phyloP scores from a whole-genome alignment of 257 asterid species.

The Solanum ossicruentum region DNA sequence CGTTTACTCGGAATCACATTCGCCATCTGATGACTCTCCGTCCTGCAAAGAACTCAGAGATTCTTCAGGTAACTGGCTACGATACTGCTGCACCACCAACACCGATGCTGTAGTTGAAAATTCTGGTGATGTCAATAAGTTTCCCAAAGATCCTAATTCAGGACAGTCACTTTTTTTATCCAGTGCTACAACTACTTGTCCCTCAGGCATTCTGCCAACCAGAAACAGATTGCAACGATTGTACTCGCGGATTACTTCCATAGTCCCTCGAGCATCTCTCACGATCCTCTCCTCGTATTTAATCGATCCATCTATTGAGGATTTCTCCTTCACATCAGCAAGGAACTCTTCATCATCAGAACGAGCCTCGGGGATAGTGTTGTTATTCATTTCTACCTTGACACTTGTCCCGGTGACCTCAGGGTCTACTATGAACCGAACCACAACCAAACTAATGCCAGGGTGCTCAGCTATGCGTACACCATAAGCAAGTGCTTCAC shows the following conservation, averaged over 20 bases:
- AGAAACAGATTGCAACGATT: conserved; percentile 20
- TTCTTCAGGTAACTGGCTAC: conserved; percentile 5
- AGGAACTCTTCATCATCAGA: conserved; percentile 19
- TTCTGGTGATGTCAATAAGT: conserved; percentile 13
- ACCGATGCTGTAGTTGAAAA: conserved; percentile 23
- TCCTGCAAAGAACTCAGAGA: conserved; percentile 8
- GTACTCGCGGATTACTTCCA: background rate
- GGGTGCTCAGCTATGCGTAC: conserved; percentile 49
- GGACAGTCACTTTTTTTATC: conserved; percentile 20
- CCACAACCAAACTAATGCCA: conserved; percentile 24
- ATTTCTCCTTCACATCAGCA: conserved; percentile 9
- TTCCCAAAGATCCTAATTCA: conserved; percentile 30
- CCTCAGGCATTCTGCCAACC: conserved; percentile 34
- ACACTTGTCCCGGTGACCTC: conserved; percentile 5
- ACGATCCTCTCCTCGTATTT: conserved; percentile 21
- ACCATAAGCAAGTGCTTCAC: conserved; percentile 44
- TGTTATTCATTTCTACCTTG: conserved; percentile 2
- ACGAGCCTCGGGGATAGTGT: background rate
- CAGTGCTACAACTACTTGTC: conserved; percentile 15
- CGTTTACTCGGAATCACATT: background rate
- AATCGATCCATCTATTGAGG: conserved; percentile 8
- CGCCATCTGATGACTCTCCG: background rate
- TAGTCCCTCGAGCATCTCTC: conserved; percentile 7
- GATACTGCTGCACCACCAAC: conserved; percentile 30
- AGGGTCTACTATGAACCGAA: conserved; percentile 16